Evolutionary conservation across 2,329 filamentous ascomycete species (phyloP).

Genomic region (Ophiostoma angusticollis): DNA sequence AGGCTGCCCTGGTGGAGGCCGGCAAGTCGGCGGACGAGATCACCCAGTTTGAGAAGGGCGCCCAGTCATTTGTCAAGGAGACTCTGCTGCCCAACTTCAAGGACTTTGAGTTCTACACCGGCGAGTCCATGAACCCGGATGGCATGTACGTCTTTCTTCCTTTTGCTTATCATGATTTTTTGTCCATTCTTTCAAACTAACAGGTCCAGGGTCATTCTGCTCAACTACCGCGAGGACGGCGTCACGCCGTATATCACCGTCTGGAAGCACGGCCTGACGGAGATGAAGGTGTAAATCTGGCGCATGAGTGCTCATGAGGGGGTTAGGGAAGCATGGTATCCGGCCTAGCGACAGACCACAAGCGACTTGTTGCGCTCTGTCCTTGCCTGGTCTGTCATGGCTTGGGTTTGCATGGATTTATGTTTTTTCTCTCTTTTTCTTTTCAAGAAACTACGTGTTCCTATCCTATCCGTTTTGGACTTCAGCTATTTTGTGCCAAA

Average conservation of each 20-base stretch:
- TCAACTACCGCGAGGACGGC: conserved; percentile 97
- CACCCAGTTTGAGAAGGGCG: conserved; percentile 67
- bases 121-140: conserved; percentile 84
- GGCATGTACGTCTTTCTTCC: conserved; percentile 59
- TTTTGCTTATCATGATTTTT: neutral
- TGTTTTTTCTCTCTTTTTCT: too few relatives aligned
- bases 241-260: conserved; percentile 76
- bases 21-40: conserved; percentile 52
- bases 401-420: too few relatives aligned
- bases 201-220: conserved; percentile 60
- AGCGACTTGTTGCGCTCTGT: too few relatives aligned
- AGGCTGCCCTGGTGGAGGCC: conserved; percentile 48
- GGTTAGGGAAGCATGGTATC: too few relatives aligned
- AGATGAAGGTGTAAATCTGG: conserved; percentile 92
- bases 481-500: too few relatives aligned
- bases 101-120: conserved; percentile 90
- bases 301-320: too few relatives aligned
- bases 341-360: too few relatives aligned
- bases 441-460: too few relatives aligned
- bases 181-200: neutral
- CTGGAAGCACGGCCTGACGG: conserved; percentile 89
- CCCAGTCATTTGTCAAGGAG: conserved; percentile 65
- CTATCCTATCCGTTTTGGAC: too few relatives aligned
- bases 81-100: conserved; percentile 74
- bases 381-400: too few relatives aligned